Evolutionary conservation across 345 rosid species (phyloP).

Genomic region (Lepidium sativum): DNA sequence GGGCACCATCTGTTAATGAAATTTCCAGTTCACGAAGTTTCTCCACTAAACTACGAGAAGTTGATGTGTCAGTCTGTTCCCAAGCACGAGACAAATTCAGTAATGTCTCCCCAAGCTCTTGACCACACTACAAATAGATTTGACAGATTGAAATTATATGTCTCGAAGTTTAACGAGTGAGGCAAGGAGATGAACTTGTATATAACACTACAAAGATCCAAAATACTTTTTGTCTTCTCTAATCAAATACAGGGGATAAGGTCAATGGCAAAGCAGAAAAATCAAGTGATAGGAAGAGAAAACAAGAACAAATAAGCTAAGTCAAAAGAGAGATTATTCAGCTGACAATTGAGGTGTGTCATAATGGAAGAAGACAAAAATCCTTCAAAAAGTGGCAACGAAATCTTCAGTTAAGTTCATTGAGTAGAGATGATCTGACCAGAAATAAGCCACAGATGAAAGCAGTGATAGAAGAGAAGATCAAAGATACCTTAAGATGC

Average conservation of each 20-base stretch:
- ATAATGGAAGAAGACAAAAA: not conserved
- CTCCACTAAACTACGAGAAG: conserved; percentile 47
- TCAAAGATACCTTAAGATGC: not conserved
- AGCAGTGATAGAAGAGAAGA: not conserved
- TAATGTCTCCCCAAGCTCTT: conserved; percentile 65
- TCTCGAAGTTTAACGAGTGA: not conserved
- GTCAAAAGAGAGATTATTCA: not conserved
- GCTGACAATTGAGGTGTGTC: not conserved
- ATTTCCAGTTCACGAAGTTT: conserved; percentile 50
- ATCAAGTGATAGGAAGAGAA: not conserved
- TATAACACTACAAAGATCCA: not conserved
- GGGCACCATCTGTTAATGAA: conserved; percentile 44
- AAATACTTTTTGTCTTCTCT: not conserved
- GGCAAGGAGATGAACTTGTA: not conserved
- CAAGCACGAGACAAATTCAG: conserved; percentile 73
- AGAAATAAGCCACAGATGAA: not conserved
- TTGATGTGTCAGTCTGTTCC: conserved; percentile 68
- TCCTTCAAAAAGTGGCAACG: not conserved
- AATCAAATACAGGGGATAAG: not conserved
- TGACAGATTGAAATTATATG: not conserved
- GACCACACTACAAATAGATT: conserved; percentile 55
- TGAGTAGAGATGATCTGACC: not conserved
- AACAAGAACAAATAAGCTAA: not conserved
- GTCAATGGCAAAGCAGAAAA: not conserved
- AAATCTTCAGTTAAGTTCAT: not conserved